Conservation (phyloP, 2,329 filamentous ascomycete species). For the Paraconiothyrium sp. region DNA sequence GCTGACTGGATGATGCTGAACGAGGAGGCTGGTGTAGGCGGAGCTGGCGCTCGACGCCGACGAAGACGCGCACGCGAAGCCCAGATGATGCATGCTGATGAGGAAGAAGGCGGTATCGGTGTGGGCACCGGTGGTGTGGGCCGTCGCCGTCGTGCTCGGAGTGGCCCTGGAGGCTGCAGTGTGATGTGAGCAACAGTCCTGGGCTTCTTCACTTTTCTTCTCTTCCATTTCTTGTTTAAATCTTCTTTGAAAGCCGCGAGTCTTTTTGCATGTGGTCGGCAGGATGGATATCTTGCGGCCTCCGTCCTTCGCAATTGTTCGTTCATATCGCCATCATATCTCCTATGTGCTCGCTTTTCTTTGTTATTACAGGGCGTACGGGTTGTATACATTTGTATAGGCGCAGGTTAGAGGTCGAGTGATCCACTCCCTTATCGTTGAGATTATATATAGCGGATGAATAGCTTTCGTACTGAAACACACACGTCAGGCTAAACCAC, state of each 20-base stretch:
- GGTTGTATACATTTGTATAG: neutral
- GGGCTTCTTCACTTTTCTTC: neutral
- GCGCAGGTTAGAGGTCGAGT: conserved; percentile 8
- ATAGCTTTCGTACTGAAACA: neutral
- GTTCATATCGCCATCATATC: neutral
- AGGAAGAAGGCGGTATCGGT: conserved; percentile 72
- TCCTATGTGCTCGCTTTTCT: neutral
- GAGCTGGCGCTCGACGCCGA: conserved; percentile 71
- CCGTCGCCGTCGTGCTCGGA: conserved; percentile 57
- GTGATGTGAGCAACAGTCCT: conserved; percentile 56
- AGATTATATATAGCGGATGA: neutral
- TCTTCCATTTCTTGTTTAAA: neutral
- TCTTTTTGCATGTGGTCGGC: neutral
- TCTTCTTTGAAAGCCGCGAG: conserved; percentile 2
- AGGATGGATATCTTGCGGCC: neutral
- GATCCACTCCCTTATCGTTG: neutral
- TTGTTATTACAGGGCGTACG: neutral
- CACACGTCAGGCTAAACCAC: neutral
- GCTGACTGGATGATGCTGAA: conserved; percentile 91
- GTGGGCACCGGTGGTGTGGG: conserved; percentile 50
- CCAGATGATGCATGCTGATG: conserved; percentile 79
- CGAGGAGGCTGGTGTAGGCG: conserved; percentile 79
- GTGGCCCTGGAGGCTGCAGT: conserved; percentile 56
- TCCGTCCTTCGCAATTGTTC: neutral
- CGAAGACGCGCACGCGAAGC: conserved; percentile 83